Percentiles rank a stretch among this genome's conserved stretches.
Evolutionary conservation across 306 rosid species (phyloP).

Genomic region (Dicorynia guianensis): DNA sequence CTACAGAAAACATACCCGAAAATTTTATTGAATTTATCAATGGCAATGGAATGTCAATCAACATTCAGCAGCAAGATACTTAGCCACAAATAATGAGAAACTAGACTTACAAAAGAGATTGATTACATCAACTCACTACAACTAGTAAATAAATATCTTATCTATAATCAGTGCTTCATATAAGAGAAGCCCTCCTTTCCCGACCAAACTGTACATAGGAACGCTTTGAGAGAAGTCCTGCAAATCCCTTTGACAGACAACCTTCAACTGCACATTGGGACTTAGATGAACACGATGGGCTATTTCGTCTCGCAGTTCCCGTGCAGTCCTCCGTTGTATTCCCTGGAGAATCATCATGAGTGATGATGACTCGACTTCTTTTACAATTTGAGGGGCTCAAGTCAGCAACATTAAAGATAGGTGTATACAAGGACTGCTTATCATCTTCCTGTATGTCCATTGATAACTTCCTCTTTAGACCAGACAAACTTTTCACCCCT

Average conservation of each 20-base stretch:
- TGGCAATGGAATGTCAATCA: slow-evolving; percentile 15
- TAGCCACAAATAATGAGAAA: slow-evolving; percentile 13
- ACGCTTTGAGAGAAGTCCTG: slow-evolving; percentile 74
- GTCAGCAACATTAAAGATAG: slow-evolving; percentile 37
- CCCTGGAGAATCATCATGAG: slow-evolving; percentile 41
- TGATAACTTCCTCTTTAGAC: slow-evolving; percentile 75
- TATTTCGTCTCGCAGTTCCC: slow-evolving; percentile 58
- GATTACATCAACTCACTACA: slow-evolving; percentile 27
- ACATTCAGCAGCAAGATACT: slow-evolving; percentile 8
- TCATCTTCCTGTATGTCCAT: slow-evolving; percentile 56
- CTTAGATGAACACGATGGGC: slow-evolving; percentile 65
- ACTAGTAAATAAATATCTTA: slow-evolving; percentile 33
- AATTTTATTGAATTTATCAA: slow-evolving; percentile 38
- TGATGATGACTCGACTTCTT: slow-evolving; percentile 52
- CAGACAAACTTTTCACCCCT: slow-evolving; percentile 67
- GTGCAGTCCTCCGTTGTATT: slow-evolving; percentile 52
- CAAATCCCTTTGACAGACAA: slow-evolving; percentile 83
- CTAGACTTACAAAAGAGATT: slow-evolving; percentile 27
- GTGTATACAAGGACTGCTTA: slow-evolving; percentile 44
- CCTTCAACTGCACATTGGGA: slow-evolving; percentile 93
- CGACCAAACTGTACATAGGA: slow-evolving; percentile 62
- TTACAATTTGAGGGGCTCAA: slow-evolving; percentile 50
- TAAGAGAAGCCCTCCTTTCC: slow-evolving; percentile 66
- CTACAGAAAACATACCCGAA: not conserved
- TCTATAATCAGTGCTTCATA: slow-evolving; percentile 34